Percentiles rank a stretch among this genome's conserved stretches.
These are phyloP conservation scores for Scleroderma bovista DNA, from an alignment of 768 basidiomycete species.

Conservation along the genomic window DNA sequence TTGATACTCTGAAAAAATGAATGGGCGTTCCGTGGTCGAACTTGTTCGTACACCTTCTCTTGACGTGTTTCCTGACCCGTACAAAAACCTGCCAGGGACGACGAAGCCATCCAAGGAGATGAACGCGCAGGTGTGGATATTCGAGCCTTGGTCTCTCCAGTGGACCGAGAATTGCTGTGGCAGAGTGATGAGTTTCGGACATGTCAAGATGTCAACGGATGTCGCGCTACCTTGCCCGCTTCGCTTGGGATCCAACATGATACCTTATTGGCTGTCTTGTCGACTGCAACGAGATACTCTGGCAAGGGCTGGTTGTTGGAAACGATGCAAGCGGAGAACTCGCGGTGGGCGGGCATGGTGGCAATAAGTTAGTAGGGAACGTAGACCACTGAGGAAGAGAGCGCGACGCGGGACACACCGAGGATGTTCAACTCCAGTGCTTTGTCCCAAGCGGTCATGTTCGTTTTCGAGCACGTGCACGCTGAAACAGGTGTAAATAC, in stretches of 20 bases:
- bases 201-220: not conserved
- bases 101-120: conserved; percentile 60
- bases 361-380: conserved; percentile 7
- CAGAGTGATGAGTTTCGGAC: conserved; percentile 1
- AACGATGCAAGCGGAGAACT: conserved; percentile 67
- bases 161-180: conserved; percentile 52
- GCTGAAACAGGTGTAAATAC: conserved; percentile 8
- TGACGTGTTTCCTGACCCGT: conserved; percentile 49
- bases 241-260: conserved; percentile 69
- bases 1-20: conserved; percentile 45
- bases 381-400: conserved; percentile 1
- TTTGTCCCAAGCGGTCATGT: conserved; percentile 6
- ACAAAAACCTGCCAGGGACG: conserved; percentile 59
- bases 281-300: conserved; percentile 53
- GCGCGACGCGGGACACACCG: conserved; percentile 2
- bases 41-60: conserved; percentile 51
- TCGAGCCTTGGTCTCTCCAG: conserved; percentile 59
- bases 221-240: conserved; percentile 43
- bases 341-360: conserved; percentile 48
- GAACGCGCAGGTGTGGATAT: conserved; percentile 50
- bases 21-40: conserved; percentile 48
- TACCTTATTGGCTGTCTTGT: conserved; percentile 38
- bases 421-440: conserved; percentile 7
- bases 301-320: conserved; percentile 43
- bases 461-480: conserved; percentile 10